Percentiles rank a stretch among this genome's conserved stretches.
Conservation (phyloP, 345 rosid genomes). For the Psidium guajava region DNA sequence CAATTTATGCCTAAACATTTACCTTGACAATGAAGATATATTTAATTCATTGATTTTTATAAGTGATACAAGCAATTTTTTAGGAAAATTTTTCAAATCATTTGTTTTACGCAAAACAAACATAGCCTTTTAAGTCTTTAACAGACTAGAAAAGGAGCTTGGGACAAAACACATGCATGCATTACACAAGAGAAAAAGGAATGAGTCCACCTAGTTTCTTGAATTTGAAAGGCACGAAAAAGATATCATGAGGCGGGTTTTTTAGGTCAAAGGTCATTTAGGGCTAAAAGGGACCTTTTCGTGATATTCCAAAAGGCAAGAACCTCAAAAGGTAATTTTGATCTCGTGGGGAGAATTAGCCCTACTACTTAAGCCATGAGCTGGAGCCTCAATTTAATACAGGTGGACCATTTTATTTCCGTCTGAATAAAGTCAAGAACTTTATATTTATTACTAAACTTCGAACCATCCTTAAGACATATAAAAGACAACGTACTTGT, state of each 20-base stretch:
- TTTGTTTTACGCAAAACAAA: too few relatives aligned
- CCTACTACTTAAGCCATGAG: constrained; percentile 29
- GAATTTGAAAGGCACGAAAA: background rate
- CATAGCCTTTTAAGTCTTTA: background rate
- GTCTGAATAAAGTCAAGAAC: constrained; percentile 37
- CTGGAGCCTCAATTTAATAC: constrained; percentile 25
- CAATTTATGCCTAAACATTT: too few relatives aligned
- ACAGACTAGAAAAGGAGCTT: background rate
- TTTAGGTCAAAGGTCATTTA: background rate
- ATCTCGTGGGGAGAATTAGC: constrained; percentile 39
- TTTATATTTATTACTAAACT: constrained; percentile 11
- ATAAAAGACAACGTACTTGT: constrained; percentile 14
- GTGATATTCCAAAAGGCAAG: constrained; percentile 32
- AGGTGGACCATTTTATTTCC: constrained; percentile 14
- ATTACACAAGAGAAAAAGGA: background rate
- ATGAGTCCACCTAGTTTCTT: background rate
- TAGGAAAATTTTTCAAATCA: too few relatives aligned
- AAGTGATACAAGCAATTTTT: too few relatives aligned
- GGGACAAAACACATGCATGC: background rate
- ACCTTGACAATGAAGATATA: too few relatives aligned
- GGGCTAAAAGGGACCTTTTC: constrained; percentile 70
- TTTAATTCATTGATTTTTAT: too few relatives aligned
- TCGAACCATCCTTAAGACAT: constrained; percentile 18
- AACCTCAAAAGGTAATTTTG: constrained; percentile 40
- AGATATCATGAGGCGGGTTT: background rate